Evolutionary conservation across 495 filamentous ascomycete species (phyloP).

Genomic region (Parachaetomium inaequale): DNA sequence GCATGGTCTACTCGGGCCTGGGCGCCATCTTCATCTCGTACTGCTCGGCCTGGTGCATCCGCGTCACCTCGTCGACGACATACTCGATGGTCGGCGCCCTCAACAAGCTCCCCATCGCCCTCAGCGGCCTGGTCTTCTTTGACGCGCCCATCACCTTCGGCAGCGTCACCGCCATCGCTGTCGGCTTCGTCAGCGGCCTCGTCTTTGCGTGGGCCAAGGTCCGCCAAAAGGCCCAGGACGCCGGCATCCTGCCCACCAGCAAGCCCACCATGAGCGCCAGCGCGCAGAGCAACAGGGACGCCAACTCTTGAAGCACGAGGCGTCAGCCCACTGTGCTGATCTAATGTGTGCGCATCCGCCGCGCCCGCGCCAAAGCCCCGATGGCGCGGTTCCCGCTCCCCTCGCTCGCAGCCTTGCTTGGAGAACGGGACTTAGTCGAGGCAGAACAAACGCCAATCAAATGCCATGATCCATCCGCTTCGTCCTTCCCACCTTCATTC

Average conservation of each 20-base stretch:
- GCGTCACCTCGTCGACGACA: slow-evolving; percentile 91
- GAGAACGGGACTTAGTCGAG: background rate
- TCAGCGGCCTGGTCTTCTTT: slow-evolving; percentile 92
- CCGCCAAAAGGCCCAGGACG: slow-evolving; percentile 64
- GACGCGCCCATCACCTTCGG: slow-evolving; percentile 90
- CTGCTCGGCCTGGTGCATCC: slow-evolving; percentile 97
- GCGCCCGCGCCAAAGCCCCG: background rate
- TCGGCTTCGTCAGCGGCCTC: slow-evolving; percentile 88
- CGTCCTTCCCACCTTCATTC: slow-evolving; percentile 4
- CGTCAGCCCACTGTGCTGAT: slow-evolving; percentile 9
- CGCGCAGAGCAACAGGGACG: slow-evolving; percentile 86
- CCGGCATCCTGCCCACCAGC: slow-evolving; percentile 64
- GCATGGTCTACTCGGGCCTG: slow-evolving; percentile 92
- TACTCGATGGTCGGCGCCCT: slow-evolving; percentile 98
- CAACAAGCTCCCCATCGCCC: slow-evolving; percentile 93
- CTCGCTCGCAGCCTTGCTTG: background rate
- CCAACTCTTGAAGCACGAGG: slow-evolving; percentile 41
- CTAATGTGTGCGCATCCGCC: slow-evolving; percentile 2
- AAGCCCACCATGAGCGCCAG: slow-evolving; percentile 79
- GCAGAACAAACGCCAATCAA: background rate
- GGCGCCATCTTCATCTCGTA: slow-evolving; percentile 98
- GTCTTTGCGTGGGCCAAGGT: slow-evolving; percentile 92
- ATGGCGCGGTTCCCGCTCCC: background rate
- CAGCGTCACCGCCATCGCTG: slow-evolving; percentile 79
- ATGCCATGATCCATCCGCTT: background rate